Evolutionary conservation across 2,329 filamentous ascomycete genomes (phyloP), one percentile per base, ranked within the genome.

Genomic region (Zasmidium cellare): DNA sequence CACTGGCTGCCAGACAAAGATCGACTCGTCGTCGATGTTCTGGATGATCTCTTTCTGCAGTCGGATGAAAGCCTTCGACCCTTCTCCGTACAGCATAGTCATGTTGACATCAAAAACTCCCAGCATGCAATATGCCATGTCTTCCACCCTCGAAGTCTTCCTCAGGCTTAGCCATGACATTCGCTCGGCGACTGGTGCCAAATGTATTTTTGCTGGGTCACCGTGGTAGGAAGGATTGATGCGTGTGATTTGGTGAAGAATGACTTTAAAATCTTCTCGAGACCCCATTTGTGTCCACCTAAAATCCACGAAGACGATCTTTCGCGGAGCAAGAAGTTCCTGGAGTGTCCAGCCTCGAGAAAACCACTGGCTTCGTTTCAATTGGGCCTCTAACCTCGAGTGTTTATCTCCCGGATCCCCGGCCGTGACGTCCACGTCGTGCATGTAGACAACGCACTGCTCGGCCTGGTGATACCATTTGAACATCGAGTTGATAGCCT

Each of bases 101-200:
- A 80, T 77, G 31, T 75, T 71, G 31, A 80, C 68, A 1, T 67
- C 67, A 23, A 80, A 80, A 0, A 80, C 67, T 0, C 78, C 78
- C 2, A 80, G 56, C 0, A 81, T 65, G 3, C 70, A 78, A 47
- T 80, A 81, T 0, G 76, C 76, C n/a, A 69, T 68, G 38, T 80
- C 79, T 47, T 80, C 77, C 0, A 51, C 2, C 2, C 71, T 22
- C 19, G 53, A 50, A 1, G 57, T 62, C 9, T 22, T 14, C 2
- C 59, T 3, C 16, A 20, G 16, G 14, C 48, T 23, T 18, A 46
- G 49, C 57, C 57, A 60, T 11, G 2, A 44, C 57, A 62, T 60
- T 25, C 50, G 57, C 6, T 45, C n/a, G 2, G 50, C 50, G 22
- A 25, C 35, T 6, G 19, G 44, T 16, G 38, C 20, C n/a, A 11